These are phyloP conservation scores for Shiraia bambusicola DNA, from an alignment of 2,329 filamentous ascomycete species.

Conservation along the genomic window DNA sequence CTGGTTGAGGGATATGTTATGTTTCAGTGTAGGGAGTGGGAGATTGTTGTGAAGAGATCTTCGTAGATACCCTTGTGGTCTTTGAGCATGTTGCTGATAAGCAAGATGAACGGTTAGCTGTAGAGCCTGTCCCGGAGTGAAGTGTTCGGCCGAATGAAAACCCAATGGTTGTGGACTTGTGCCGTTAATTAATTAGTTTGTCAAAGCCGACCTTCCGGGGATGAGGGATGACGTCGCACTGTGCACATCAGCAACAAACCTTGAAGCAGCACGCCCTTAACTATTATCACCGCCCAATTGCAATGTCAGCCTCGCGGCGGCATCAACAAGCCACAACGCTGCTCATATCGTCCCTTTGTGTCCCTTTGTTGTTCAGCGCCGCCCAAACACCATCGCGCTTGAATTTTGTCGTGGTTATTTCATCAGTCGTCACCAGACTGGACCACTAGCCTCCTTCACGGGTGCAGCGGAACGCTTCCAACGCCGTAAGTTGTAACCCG, in stretches of 20 bases:
- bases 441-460: slow-evolving; percentile 12
- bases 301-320: not conserved
- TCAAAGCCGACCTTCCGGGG: slow-evolving; percentile 15
- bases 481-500: too few species aligned
- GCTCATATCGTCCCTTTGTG: not conserved
- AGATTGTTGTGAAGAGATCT: slow-evolving; percentile 8
- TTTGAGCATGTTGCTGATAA: too few species aligned
- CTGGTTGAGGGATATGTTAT: not conserved
- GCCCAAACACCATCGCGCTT: not conserved
- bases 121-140: too few species aligned
- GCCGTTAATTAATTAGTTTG: slow-evolving; percentile 4
- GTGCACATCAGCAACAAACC: slow-evolving; percentile 10
- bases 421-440: slow-evolving; percentile 16
- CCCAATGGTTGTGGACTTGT: slow-evolving; percentile 1
- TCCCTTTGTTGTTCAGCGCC: not conserved
- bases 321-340: not conserved
- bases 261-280: not conserved
- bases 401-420: slow-evolving; percentile 11
- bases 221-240: slow-evolving; percentile 21
- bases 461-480: slow-evolving; percentile 15
- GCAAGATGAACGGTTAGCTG: too few species aligned
- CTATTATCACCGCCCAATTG: too few species aligned
- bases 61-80: too few species aligned
- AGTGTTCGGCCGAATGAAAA: not conserved
- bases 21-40: slow-evolving; percentile 3